Percentiles rank a stretch among this genome's conserved stretches.
phyloP scores from a whole-genome alignment of 495 filamentous ascomycete genomes.

The Parmelia sp. region DNA sequence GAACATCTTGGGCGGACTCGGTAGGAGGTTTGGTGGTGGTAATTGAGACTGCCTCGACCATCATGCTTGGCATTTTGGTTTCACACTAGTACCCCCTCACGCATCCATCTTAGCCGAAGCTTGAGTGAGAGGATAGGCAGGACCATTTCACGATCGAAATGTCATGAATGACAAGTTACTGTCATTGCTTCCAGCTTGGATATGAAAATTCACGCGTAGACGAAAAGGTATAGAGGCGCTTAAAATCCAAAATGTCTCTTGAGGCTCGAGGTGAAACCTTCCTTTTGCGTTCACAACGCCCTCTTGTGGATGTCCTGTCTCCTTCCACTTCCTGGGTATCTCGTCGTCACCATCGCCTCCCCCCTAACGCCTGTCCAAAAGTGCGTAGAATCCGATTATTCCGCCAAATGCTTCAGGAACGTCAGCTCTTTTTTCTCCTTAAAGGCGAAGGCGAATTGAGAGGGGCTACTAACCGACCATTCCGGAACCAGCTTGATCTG shows the following conservation, averaged over 20 bases:
- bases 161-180: neutral
- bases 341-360: neutral
- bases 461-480: constrained; percentile 65
- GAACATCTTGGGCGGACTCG: constrained; percentile 17
- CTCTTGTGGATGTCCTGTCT: no score
- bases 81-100: neutral
- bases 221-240: neutral
- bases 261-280: neutral
- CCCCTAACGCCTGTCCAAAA: constrained; percentile 5
- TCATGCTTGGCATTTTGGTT: neutral
- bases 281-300: neutral
- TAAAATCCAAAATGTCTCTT: neutral
- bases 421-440: neutral
- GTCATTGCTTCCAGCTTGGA: neutral
- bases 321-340: constrained; percentile 5
- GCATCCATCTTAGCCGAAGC: neutral
- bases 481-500: constrained; percentile 91
- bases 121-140: neutral
- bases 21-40: constrained; percentile 27
- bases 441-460: neutral
- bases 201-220: neutral
- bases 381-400: constrained; percentile 27
- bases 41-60: neutral
- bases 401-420: constrained; percentile 40
- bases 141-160: neutral